phyloP scores from a whole-genome alignment of 2,329 filamentous ascomycete species.

The Cladorrhinum sp. region DNA sequence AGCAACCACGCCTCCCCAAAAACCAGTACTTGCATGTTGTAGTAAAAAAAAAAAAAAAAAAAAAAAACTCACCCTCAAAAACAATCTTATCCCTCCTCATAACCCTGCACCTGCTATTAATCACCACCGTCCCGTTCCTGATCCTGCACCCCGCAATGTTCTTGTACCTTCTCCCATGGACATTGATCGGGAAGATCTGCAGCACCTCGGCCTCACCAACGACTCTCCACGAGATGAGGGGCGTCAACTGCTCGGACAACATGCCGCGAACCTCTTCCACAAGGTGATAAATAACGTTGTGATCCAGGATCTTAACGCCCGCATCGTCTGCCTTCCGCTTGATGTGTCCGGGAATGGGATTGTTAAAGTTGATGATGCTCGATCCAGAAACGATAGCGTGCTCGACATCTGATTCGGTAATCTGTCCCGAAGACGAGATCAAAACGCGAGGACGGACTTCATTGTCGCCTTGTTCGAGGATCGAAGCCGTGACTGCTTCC shows the following conservation, averaged over 20 bases:
- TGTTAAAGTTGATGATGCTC: constrained; percentile 84
- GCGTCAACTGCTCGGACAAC: constrained; percentile 67
- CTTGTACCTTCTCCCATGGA: constrained; percentile 66
- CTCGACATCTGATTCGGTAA: constrained; percentile 85
- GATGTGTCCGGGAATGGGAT: constrained; percentile 63
- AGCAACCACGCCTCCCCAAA: no score
- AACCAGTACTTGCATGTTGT: neutral
- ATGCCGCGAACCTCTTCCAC: constrained; percentile 67
- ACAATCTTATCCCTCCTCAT: constrained; percentile 67
- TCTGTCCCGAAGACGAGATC: constrained; percentile 70
- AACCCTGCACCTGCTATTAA: constrained; percentile 65
- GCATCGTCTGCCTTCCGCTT: constrained; percentile 64
- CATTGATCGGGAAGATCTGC: constrained; percentile 78
- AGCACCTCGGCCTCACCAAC: constrained; percentile 84
- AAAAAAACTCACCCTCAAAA: constrained; percentile 69
- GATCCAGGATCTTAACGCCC: constrained; percentile 75
- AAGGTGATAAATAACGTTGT: constrained; percentile 82
- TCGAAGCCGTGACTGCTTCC: constrained; percentile 78
- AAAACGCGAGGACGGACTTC: constrained; percentile 78
- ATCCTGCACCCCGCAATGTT: constrained; percentile 86
- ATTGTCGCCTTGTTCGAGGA: constrained; percentile 77
- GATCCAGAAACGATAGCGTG: constrained; percentile 76
- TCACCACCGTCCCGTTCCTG: constrained; percentile 71
- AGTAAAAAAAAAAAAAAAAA: constrained; percentile 3
- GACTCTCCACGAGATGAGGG: constrained; percentile 65